phyloP scores from a whole-genome alignment of 208 protist genomes.

The Trypanosoma mega region DNA sequence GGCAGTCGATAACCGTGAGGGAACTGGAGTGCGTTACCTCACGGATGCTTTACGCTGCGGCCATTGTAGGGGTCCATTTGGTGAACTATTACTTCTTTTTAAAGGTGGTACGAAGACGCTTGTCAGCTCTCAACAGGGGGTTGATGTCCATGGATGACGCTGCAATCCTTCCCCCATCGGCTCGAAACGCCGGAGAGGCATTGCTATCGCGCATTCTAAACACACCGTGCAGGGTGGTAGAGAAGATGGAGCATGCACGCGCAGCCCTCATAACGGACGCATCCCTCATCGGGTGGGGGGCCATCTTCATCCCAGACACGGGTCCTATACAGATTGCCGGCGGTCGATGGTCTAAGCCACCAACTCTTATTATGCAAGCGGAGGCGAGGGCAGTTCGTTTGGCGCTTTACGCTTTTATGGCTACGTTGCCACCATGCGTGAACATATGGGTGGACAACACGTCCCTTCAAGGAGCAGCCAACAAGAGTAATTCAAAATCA shows the following conservation, averaged over 20 bases:
- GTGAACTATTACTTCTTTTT: neutral
- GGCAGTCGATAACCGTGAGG: neutral
- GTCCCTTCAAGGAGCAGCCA: neutral
- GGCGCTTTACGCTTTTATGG: conserved; percentile 1
- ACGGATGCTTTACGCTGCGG: neutral
- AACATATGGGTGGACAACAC: neutral
- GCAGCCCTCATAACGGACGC: conserved; percentile 17
- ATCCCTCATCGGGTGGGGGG: conserved; percentile 16
- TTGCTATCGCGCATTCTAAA: neutral
- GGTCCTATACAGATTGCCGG: neutral
- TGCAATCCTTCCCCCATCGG: neutral
- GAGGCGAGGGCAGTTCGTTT: conserved; percentile 14
- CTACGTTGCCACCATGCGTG: neutral
- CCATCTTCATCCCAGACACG: conserved; percentile 6
- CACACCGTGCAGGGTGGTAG: too few species aligned
- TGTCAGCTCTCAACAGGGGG: neutral
- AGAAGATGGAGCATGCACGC: too few species aligned
- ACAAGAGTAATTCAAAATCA: neutral
- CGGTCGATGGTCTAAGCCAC: conserved; percentile 2
- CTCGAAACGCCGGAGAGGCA: neutral
- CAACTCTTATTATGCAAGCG: conserved; percentile 10
- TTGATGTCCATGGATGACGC: neutral
- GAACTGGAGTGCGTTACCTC: neutral
- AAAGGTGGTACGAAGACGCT: too few species aligned
- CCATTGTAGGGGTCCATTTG: neutral